Percentiles rank a stretch among this genome's conserved stretches.
Conservation (phyloP, 2,329 filamentous ascomycete genomes). For the Shiraia sp. region DNA sequence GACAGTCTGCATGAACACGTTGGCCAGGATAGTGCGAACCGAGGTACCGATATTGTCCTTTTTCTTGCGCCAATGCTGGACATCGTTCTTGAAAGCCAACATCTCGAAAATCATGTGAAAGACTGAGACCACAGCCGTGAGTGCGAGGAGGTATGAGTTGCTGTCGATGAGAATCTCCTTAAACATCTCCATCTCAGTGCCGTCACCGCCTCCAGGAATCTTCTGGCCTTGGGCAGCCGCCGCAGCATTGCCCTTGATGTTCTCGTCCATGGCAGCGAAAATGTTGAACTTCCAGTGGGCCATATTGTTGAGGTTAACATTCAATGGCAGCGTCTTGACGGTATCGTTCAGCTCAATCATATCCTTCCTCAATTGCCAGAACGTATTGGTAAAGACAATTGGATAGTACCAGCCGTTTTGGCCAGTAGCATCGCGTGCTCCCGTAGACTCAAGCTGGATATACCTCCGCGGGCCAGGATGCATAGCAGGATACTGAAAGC, state of each 20-base stretch:
- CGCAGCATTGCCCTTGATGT: constrained; percentile 78
- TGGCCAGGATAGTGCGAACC: constrained; percentile 91
- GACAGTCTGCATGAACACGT: constrained; percentile 94
- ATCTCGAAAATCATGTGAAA: constrained; percentile 95
- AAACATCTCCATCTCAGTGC: constrained; percentile 93
- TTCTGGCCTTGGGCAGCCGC: constrained; percentile 74
- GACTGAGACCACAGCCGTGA: constrained; percentile 82
- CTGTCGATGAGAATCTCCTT: constrained; percentile 95
- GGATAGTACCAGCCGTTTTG: constrained; percentile 94
- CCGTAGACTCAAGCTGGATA: constrained; percentile 76
- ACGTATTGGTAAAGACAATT: constrained; percentile 89
- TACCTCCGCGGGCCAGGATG: constrained; percentile 78
- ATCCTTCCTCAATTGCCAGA: constrained; percentile 91
- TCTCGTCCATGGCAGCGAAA: constrained; percentile 82
- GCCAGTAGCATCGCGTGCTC: constrained; percentile 79
- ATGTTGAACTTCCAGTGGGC: constrained; percentile 87
- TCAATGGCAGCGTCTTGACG: constrained; percentile 77
- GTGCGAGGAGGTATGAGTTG: constrained; percentile 84
- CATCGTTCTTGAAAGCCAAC: constrained; percentile 95
- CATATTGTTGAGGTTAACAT: constrained; percentile 81
- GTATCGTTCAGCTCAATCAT: constrained; percentile 94
- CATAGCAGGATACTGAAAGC: constrained; percentile 66
- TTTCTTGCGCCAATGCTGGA: constrained; percentile 98
- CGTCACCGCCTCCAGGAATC: constrained; percentile 79
- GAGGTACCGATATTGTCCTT: constrained; percentile 98